These are phyloP conservation scores for Penicillium sp. DNA, from an alignment of 2,329 filamentous ascomycete species.

Conservation along the genomic window DNA sequence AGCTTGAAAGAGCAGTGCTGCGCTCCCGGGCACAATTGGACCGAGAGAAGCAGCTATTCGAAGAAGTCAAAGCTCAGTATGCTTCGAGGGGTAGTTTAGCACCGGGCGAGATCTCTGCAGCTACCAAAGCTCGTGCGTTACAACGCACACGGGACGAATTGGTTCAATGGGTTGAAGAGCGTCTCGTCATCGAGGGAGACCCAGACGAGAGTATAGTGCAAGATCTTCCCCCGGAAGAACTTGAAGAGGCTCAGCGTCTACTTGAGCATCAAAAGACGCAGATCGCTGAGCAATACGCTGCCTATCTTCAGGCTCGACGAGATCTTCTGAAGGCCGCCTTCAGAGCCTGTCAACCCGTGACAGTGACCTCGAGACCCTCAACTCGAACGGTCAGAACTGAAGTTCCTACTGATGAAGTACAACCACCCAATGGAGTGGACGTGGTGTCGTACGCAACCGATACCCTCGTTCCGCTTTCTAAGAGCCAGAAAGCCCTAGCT, in stretches of 20 bases:
- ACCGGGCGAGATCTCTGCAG: constrained; percentile 7
- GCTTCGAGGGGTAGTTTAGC: constrained; percentile 7
- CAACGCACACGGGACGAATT: constrained; percentile 49
- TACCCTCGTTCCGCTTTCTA: constrained; percentile 34
- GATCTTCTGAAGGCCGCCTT: constrained; percentile 36
- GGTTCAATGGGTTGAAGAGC: constrained; percentile 52
- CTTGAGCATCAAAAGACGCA: constrained; percentile 33
- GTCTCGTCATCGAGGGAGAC: constrained; percentile 40
- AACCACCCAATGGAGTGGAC: constrained; percentile 27
- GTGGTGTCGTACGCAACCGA: constrained; percentile 34
- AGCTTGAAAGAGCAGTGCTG: constrained; percentile 40
- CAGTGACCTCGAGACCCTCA: constrained; percentile 21
- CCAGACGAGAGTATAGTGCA: constrained; percentile 28
- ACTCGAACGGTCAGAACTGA: constrained; percentile 15
- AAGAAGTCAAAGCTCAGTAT: constrained; percentile 29
- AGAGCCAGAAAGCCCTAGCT: constrained; percentile 36
- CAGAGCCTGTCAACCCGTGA: constrained; percentile 35
- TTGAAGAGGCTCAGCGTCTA: constrained; percentile 28
- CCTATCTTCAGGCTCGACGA: constrained; percentile 38
- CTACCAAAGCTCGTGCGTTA: constrained; percentile 37
- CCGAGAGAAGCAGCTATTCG: constrained; percentile 35
- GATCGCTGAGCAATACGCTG: constrained; percentile 36
- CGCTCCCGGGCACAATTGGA: constrained; percentile 37
- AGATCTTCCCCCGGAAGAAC: constrained; percentile 29
- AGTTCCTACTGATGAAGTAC: constrained; percentile 9